Evolutionary conservation across 768 basidiomycete species (phyloP).

Genomic region (Russula virescens): DNA sequence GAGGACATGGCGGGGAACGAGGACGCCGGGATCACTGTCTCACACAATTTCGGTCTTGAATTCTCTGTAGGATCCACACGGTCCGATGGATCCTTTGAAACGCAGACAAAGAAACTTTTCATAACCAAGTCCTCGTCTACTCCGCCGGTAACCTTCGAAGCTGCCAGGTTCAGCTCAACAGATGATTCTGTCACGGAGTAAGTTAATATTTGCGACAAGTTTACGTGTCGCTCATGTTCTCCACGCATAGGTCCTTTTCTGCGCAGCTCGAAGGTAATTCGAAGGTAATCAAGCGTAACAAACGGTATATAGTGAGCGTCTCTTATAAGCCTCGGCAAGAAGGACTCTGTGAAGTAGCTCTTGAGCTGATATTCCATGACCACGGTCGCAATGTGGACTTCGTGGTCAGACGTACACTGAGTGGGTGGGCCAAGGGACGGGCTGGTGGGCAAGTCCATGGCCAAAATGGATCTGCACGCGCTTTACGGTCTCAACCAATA

Average conservation of each 20-base stretch:
- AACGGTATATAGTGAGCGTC: not conserved
- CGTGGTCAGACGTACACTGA: conserved; percentile 2
- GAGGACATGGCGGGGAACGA: not conserved
- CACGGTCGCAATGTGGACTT: not conserved
- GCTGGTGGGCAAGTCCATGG: not conserved
- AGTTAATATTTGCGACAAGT: not conserved
- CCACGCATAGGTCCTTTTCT: conserved; percentile 5
- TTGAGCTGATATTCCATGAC: conserved; percentile 15
- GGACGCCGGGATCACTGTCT: conserved; percentile 11
- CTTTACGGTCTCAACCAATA: not conserved
- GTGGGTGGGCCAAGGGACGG: not conserved
- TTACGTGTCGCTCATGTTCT: not conserved
- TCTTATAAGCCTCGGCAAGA: conserved; percentile 9
- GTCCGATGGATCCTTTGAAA: not conserved
- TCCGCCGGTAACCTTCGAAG: not conserved
- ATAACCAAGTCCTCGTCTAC: conserved; percentile 1
- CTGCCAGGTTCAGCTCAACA: not conserved
- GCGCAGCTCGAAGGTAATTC: conserved; percentile 2
- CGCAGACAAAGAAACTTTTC: not conserved
- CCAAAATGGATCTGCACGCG: not conserved
- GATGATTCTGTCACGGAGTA: not conserved
- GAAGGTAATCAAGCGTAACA: not conserved
- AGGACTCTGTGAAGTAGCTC: conserved; percentile 7
- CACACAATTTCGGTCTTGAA: conserved; percentile 17
- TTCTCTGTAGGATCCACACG: not conserved